Evolutionary conservation across 2,329 filamentous ascomycete species (phyloP).

Genomic region (Drechmeria coniospora): DNA sequence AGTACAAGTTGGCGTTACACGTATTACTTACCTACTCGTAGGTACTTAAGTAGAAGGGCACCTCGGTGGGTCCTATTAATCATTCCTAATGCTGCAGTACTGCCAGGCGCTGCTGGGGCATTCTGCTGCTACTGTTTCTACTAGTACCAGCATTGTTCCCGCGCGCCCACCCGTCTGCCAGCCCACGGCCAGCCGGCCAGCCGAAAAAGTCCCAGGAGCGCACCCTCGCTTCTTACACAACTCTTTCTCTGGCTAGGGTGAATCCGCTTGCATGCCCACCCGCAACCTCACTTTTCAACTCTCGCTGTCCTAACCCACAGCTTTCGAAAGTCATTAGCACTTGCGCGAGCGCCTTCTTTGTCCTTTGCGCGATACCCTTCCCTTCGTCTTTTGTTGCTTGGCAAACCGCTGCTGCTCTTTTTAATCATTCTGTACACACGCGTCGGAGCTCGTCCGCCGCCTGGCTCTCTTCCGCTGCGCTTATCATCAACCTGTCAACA

Average conservation of each 20-base stretch:
- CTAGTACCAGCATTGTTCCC: too few species aligned
- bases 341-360: not conserved
- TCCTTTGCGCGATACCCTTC: not conserved
- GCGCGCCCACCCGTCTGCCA: not conserved
- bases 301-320: not conserved
- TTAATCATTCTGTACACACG: not conserved
- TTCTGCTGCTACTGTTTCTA: too few species aligned
- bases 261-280: not conserved
- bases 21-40: too few species aligned
- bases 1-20: too few species aligned
- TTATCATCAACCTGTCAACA: too few species aligned
- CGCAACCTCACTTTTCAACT: not conserved
- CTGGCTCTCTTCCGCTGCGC: too few species aligned
- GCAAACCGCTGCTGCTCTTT: not conserved
- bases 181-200: not conserved
- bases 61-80: too few species aligned
- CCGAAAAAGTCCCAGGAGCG: not conserved
- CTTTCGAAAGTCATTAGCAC: not conserved
- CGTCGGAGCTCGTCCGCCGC: not conserved
- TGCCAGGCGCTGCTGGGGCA: too few species aligned
- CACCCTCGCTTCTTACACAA: not conserved
- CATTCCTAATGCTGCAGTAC: too few species aligned
- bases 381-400: not conserved
- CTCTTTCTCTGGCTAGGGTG: conserved; percentile 1
- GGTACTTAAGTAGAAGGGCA: too few species aligned